phyloP scores from a whole-genome alignment of 352 stramenopile species.

The Phytopythium vexans region DNA sequence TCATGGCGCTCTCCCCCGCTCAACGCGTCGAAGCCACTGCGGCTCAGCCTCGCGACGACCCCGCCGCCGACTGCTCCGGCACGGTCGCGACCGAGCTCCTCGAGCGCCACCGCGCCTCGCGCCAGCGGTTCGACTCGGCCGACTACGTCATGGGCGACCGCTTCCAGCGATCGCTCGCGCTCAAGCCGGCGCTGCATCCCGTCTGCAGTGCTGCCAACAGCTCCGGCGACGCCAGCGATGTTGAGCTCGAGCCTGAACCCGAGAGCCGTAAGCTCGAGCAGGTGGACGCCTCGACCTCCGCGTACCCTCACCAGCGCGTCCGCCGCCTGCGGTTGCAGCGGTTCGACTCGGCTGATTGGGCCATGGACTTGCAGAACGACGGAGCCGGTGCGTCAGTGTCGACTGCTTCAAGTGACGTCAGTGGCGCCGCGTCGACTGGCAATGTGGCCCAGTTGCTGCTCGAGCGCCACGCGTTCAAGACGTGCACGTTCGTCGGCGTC shows the following conservation, averaged over 20 bases:
- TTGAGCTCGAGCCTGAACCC: constrained; percentile 41
- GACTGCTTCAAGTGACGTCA: constrained; percentile 5
- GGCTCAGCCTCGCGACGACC: constrained; percentile 14
- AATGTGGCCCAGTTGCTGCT: constrained; percentile 56
- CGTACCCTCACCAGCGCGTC: constrained; percentile 34
- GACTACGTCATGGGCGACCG: constrained; percentile 53
- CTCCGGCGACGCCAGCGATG: constrained; percentile 19
- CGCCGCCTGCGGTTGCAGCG: constrained; percentile 55
- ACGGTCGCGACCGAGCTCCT: constrained; percentile 44
- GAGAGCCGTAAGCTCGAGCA: constrained; percentile 6
- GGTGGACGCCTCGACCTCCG: background rate
- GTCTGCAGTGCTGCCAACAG: constrained; percentile 7
- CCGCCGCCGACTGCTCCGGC: constrained; percentile 11
- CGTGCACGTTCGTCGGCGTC: constrained; percentile 34
- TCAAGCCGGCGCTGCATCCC: constrained; percentile 17
- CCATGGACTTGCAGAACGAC: constrained; percentile 29
- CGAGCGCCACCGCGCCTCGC: constrained; percentile 42
- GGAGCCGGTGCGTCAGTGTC: background rate
- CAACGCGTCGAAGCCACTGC: background rate
- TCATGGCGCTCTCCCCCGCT: background rate
- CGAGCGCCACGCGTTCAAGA: constrained; percentile 54
- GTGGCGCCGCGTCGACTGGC: constrained; percentile 1
- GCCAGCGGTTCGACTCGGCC: constrained; percentile 74
- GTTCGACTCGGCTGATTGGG: constrained; percentile 77
- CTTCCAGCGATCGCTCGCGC: constrained; percentile 11